Conservation (phyloP, 352 stramenopile species). For the Phytophthora crassamura region DNA sequence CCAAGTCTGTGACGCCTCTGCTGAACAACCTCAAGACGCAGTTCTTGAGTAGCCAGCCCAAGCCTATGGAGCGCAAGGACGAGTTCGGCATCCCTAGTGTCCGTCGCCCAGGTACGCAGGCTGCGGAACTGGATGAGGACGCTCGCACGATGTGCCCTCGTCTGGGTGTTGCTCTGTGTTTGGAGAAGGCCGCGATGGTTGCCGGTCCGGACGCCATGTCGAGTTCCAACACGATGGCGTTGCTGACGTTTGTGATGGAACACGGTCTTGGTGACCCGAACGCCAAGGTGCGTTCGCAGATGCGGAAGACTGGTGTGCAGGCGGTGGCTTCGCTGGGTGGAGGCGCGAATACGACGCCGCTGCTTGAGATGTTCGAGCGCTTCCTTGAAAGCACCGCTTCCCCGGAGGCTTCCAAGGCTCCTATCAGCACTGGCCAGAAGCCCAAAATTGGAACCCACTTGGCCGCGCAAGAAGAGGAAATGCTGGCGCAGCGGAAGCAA, state of each 20-base stretch:
- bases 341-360: constrained; percentile 61
- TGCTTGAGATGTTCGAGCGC: constrained; percentile 80
- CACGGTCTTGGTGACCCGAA: constrained; percentile 78
- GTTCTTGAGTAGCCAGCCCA: constrained; percentile 65
- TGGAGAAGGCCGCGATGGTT: constrained; percentile 71
- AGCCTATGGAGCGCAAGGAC: constrained; percentile 63
- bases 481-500: constrained; percentile 39
- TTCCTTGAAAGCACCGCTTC: constrained; percentile 72
- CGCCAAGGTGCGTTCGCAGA: constrained; percentile 75
- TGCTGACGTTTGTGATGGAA: constrained; percentile 86
- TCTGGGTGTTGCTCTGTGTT: constrained; percentile 73
- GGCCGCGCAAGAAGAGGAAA: constrained; percentile 39
- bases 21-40: constrained; percentile 75
- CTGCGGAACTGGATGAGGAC: constrained; percentile 62
- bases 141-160: constrained; percentile 62
- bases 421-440: constrained; percentile 35
- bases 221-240: constrained; percentile 62
- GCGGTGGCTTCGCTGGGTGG: constrained; percentile 76
- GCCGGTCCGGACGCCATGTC: constrained; percentile 49
- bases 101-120: constrained; percentile 53
- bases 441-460: constrained; percentile 37
- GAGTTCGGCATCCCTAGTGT: constrained; percentile 80
- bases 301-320: constrained; percentile 87
- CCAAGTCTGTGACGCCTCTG: constrained; percentile 69
- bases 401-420: constrained; percentile 10